phyloP scores from a whole-genome alignment of 2,329 filamentous ascomycete genomes.

The Pseudogymnoascus pannorum region DNA sequence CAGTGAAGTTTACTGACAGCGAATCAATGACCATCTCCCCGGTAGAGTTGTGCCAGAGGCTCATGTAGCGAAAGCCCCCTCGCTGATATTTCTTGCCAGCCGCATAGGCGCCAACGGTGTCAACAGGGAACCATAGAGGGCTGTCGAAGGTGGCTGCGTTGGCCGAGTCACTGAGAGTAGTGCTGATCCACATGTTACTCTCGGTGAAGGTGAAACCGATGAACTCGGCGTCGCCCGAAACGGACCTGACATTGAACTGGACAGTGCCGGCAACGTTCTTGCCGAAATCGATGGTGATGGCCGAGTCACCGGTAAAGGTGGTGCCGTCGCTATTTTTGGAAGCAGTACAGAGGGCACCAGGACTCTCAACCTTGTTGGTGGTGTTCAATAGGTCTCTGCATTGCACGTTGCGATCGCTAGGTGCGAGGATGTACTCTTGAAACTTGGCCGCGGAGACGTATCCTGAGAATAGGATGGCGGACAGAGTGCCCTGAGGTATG shows the following conservation, averaged over 20 bases:
- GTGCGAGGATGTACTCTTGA: slow-evolving; percentile 20
- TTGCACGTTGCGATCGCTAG: slow-evolving; percentile 15
- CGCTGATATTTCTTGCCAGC: slow-evolving; percentile 35
- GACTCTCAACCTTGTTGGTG: slow-evolving; percentile 17
- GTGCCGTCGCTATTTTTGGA: not conserved
- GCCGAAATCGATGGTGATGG: slow-evolving; percentile 33
- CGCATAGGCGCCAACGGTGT: slow-evolving; percentile 33
- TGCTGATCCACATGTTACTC: slow-evolving; percentile 40
- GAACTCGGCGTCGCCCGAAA: slow-evolving; percentile 23
- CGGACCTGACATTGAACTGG: slow-evolving; percentile 26
- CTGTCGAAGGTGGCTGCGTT: slow-evolving; percentile 40
- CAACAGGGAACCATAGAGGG: slow-evolving; percentile 39
- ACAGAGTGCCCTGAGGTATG: not conserved
- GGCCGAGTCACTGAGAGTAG: slow-evolving; percentile 38
- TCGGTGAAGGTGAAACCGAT: slow-evolving; percentile 36
- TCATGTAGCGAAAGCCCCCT: slow-evolving; percentile 41
- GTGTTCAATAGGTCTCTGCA: slow-evolving; percentile 12
- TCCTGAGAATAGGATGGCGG: not conserved
- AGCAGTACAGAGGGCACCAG: slow-evolving; percentile 12
- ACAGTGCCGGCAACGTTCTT: slow-evolving; percentile 35
- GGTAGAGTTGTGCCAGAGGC: slow-evolving; percentile 36
- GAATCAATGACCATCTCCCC: slow-evolving; percentile 32
- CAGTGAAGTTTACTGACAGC: slow-evolving; percentile 37
- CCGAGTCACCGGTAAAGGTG: slow-evolving; percentile 26
- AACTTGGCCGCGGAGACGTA: not conserved